Base-by-base conservation (phyloP, 108 stramenopile genomes). In the Conticribra guillardii region DNA sequence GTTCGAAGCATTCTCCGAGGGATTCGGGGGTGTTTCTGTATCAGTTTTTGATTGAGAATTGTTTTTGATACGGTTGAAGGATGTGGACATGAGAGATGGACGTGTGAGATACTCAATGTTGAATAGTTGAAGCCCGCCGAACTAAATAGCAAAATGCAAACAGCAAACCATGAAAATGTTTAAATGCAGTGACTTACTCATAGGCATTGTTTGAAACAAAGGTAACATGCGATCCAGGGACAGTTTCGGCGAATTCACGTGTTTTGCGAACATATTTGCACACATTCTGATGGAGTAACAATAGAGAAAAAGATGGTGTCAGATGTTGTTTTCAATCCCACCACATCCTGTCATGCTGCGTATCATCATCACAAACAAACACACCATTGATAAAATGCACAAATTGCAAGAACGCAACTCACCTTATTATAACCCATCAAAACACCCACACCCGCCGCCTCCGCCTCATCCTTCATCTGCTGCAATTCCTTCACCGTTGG, bases 1-100 rank as follows among this genome's bases (percentile, higher is more conserved):
- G 89, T 76, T 92, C 91, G 81, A 96, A 96, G 85, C 95, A 96
- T 80, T 96, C 95, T 71, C 91, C 92, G 41, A 96, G 89, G 8
- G 86, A 88, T 68, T 89, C 91, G 27, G 85, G 74, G 18, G 89
- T 94, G 70, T 91, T 89, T 21, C 70, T 71, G 17, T 65, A 7
- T 33, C 17, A 15, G 15, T 17, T 28, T 3, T 26, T 21, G 14
- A 63, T 30, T 5, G 24, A 27, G 7, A 17, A 54, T 44, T 17
- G 21, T 19, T 44, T 41, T 4, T 19, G 27, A 29, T 57, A 1
- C n/a, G n/a, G n/a, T n/a, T n/a, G n/a, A n/a, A n/a, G n/a, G n/a
- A n/a, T n/a, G n/a, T n/a, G n/a, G n/a, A n/a, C n/a, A n/a, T n/a
- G n/a, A n/a, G n/a, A n/a, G n/a, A n/a, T n/a, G n/a, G n/a, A n/a